phyloP scores from a whole-genome alignment of 192 early-diverging fungal genomes.

The Gryganskiella cystojenkinii region DNA sequence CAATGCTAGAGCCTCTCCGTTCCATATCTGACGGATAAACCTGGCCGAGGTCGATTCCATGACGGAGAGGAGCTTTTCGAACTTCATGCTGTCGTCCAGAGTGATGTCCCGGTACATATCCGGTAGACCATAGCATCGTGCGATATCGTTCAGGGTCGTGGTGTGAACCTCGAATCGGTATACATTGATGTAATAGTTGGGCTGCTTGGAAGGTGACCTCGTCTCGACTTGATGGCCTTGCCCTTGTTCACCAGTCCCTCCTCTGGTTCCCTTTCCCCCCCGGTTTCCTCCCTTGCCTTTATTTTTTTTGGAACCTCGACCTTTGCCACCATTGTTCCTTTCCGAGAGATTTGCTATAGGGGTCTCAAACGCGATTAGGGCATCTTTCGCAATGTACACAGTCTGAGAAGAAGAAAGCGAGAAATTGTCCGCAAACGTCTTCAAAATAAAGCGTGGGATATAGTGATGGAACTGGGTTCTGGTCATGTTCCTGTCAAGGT shows the following conservation, averaged over 20 bases:
- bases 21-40: slow-evolving; percentile 25
- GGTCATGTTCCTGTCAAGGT: too few relatives aligned
- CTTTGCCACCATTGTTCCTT: slow-evolving; percentile 2
- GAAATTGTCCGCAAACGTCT: slow-evolving; percentile 39
- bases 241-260: too few relatives aligned
- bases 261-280: too few relatives aligned
- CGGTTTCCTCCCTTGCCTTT: too few relatives aligned
- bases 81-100: slow-evolving; percentile 30
- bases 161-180: slow-evolving; percentile 17
- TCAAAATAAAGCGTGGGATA: slow-evolving; percentile 47
- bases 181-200: slow-evolving; percentile 22
- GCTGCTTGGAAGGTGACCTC: too few relatives aligned
- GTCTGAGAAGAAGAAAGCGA: neutral
- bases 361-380: neutral
- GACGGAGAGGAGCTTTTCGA: slow-evolving; percentile 34
- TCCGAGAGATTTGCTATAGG: slow-evolving; percentile 12
- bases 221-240: too few relatives aligned
- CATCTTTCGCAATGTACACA: slow-evolving; percentile 10
- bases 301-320: too few relatives aligned
- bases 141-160: slow-evolving; percentile 1
- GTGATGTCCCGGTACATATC: slow-evolving; percentile 43
- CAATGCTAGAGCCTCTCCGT: slow-evolving; percentile 12
- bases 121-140: slow-evolving; percentile 25
- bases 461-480: slow-evolving; percentile 45
- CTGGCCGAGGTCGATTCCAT: slow-evolving; percentile 24